Evolutionary conservation across 2,329 filamentous ascomycete genomes (phyloP).

Genomic region (Mycosphaerella sp.): DNA sequence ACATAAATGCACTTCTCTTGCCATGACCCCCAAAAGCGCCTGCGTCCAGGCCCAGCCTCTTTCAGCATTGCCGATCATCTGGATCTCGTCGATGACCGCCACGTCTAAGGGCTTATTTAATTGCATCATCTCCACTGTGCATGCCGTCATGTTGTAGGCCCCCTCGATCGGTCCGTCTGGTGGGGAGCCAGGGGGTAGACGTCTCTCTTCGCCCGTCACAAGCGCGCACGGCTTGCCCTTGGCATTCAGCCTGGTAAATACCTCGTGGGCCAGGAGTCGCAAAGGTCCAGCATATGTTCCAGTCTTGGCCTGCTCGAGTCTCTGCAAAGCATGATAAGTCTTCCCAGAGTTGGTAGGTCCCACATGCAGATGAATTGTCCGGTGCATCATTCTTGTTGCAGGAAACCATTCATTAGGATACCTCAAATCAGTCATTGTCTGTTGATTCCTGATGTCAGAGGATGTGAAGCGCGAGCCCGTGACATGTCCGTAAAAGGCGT

Average conservation of each 20-base stretch:
- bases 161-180: constrained; percentile 44
- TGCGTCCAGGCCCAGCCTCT: constrained; percentile 94
- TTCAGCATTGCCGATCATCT: constrained; percentile 78
- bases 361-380: constrained; percentile 85
- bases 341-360: constrained; percentile 98
- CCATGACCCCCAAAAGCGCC: constrained; percentile 78
- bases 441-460: constrained; percentile 53
- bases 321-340: constrained; percentile 87
- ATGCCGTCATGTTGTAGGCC: constrained; percentile 59
- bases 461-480: constrained; percentile 52
- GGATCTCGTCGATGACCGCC: constrained; percentile 95
- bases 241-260: constrained; percentile 78
- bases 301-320: constrained; percentile 64
- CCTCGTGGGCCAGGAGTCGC: constrained; percentile 82
- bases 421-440: constrained; percentile 69
- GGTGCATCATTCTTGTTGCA: constrained; percentile 67
- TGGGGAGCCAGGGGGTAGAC: constrained; percentile 46
- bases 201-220: constrained; percentile 84
- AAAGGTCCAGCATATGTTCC: constrained; percentile 91
- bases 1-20: constrained; percentile 85
- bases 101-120: constrained; percentile 64
- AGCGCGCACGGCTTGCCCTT: constrained; percentile 72
- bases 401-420: constrained; percentile 92
- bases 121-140: constrained; percentile 87
- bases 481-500: constrained; percentile 61